A percentile compares a stretch with the other conserved stretches of the same genome.
These are phyloP conservation scores for Incumbomyces delicatus DNA, from an alignment of 2,329 filamentous ascomycete species.

Conservation along the genomic window DNA sequence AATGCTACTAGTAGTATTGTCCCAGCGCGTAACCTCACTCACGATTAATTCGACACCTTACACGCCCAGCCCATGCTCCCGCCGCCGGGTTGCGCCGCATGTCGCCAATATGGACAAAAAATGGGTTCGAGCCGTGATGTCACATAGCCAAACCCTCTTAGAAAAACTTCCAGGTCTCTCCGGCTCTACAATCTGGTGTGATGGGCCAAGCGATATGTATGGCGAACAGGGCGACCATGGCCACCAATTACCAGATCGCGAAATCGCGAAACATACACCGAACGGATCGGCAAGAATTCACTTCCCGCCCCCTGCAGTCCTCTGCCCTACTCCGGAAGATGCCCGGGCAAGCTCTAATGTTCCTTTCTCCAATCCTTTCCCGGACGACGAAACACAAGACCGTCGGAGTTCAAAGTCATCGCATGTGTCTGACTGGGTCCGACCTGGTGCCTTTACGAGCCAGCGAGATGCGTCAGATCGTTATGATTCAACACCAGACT, in stretches of 20 bases:
- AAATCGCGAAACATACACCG: background rate
- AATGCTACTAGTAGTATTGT: too few relatives aligned
- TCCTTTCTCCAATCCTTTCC: slow-evolving; percentile 3
- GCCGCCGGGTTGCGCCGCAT: background rate
- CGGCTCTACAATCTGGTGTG: background rate
- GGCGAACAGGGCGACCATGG: background rate
- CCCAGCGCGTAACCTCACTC: background rate
- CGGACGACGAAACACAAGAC: background rate
- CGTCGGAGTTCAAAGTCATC: background rate
- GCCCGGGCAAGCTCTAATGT: background rate
- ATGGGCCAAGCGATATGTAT: background rate
- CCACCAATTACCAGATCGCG: background rate
- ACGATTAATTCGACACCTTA: background rate
- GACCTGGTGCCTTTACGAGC: slow-evolving; percentile 16
- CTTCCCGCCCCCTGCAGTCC: background rate
- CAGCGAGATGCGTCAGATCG: slow-evolving; percentile 21
- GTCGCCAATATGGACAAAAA: background rate
- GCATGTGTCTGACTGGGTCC: slow-evolving; percentile 8
- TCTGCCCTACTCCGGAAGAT: background rate
- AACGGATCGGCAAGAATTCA: background rate
- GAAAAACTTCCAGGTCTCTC: background rate
- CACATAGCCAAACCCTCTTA: background rate
- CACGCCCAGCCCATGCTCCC: background rate
- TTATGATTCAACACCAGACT: background rate
- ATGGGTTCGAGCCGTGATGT: background rate